A percentile compares a stretch with the other conserved stretches of the same genome.
phyloP scores from a whole-genome alignment of 352 stramenopile genomes.

The Pythium graminicola region DNA sequence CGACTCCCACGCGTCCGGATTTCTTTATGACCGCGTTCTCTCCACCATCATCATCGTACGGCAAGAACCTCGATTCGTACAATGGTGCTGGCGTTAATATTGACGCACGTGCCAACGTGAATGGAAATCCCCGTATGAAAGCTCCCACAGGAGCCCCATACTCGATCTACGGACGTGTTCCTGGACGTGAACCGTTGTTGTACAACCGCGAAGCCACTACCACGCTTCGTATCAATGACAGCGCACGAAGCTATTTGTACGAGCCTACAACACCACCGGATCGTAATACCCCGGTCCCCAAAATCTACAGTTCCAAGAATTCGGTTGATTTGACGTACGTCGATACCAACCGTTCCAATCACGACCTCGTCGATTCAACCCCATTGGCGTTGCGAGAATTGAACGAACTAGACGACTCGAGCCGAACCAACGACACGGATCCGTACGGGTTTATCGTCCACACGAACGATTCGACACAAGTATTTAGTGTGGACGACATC shows the following conservation, averaged over 20 bases:
- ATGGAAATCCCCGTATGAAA: constrained; percentile 2
- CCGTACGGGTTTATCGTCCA: constrained; percentile 12
- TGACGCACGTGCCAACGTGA: constrained; percentile 5
- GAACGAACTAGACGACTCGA: constrained; percentile 6
- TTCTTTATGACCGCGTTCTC: constrained; percentile 12
- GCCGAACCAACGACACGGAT: constrained; percentile 8
- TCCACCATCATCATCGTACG: constrained; percentile 3
- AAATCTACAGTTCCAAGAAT: constrained; percentile 29
- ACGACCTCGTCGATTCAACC: constrained; percentile 14
- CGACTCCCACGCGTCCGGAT: neutral
- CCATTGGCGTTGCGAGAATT: constrained; percentile 2
- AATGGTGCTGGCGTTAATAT: neutral
- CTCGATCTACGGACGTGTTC: neutral
- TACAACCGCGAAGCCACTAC: constrained; percentile 29
- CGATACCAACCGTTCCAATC: constrained; percentile 21
- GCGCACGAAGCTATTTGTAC: constrained; percentile 25
- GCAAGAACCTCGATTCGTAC: constrained; percentile 5
- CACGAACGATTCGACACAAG: constrained; percentile 4
- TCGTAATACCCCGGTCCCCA: neutral
- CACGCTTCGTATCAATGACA: constrained; percentile 13
- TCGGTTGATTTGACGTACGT: constrained; percentile 36
- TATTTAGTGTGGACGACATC: constrained; percentile 1
- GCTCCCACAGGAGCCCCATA: constrained; percentile 8
- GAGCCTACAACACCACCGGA: constrained; percentile 5
- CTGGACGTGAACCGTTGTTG: constrained; percentile 14